These are phyloP conservation scores for Fusarium avenaceum DNA, from an alignment of 2,329 filamentous ascomycete genomes.

Conservation along the genomic window DNA sequence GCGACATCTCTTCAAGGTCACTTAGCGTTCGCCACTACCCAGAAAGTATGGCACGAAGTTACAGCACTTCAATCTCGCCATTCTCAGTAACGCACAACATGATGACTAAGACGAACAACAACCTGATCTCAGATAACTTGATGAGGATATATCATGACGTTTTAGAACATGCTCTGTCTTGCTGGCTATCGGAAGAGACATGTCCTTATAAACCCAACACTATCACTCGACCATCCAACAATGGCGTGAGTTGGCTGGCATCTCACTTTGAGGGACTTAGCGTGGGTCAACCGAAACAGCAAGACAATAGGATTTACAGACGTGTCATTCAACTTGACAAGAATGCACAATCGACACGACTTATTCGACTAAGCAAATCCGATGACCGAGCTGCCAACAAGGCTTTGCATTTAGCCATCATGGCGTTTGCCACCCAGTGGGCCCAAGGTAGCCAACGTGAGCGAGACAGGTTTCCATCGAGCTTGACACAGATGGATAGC, in stretches of 20 bases:
- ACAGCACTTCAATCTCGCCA: constrained; percentile 47
- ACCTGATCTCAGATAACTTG: constrained; percentile 47
- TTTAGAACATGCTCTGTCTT: constrained; percentile 65
- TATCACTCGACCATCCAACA: constrained; percentile 39
- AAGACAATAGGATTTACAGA: constrained; percentile 62
- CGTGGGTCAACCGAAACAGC: constrained; percentile 47
- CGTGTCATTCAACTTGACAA: constrained; percentile 64
- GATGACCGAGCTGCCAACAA: constrained; percentile 61
- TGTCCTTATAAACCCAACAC: constrained; percentile 60
- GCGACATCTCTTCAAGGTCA: constrained; percentile 46
- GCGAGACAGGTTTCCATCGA: constrained; percentile 46
- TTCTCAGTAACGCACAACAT: constrained; percentile 48
- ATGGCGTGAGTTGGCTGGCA: constrained; percentile 49
- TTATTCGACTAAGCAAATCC: constrained; percentile 56
- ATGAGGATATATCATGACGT: constrained; percentile 66
- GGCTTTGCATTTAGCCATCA: constrained; percentile 63
- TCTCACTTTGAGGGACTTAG: constrained; percentile 47
- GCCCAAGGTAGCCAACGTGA: constrained; percentile 49
- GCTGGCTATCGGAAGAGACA: constrained; percentile 67
- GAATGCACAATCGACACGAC: constrained; percentile 56
- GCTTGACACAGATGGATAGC: constrained; percentile 41
- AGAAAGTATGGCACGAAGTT: constrained; percentile 46
- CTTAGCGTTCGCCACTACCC: constrained; percentile 46
- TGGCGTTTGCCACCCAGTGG: constrained; percentile 68
- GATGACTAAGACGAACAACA: constrained; percentile 48